Conservation (phyloP, 2,329 filamentous ascomycete species). For the Cadophora malorum region DNA sequence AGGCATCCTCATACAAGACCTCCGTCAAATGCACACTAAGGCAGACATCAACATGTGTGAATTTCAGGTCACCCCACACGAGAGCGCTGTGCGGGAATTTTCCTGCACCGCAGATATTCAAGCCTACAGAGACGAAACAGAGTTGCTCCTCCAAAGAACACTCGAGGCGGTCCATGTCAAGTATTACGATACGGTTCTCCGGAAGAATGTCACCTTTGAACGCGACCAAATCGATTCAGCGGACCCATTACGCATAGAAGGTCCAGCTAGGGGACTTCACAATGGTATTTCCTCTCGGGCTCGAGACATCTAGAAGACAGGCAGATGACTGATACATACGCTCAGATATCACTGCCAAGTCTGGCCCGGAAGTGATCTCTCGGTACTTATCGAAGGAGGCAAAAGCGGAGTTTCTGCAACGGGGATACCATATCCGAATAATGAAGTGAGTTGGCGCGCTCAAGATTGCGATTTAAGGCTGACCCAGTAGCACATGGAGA, state of each 20-base stretch:
- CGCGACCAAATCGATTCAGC: constrained; percentile 18
- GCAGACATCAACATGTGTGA: constrained; percentile 21
- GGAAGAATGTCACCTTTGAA: constrained; percentile 30
- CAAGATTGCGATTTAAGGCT: no score
- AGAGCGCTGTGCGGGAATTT: no score
- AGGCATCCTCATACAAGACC: constrained; percentile 27
- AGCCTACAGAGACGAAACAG: constrained; percentile 28
- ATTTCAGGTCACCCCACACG: constrained; percentile 19
- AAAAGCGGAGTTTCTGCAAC: constrained; percentile 26
- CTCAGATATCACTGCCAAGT: constrained; percentile 33
- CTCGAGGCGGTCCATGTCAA: constrained; percentile 28
- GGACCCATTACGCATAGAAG: constrained; percentile 28
- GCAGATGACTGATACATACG: no score
- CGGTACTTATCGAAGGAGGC: constrained; percentile 26
- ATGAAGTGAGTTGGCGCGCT: constrained; percentile 39
- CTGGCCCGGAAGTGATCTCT: constrained; percentile 31
- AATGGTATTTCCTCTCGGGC: constrained; percentile 27
- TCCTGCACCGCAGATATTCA: constrained; percentile 16
- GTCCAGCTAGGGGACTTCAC: constrained; percentile 34
- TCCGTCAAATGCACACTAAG: constrained; percentile 13
- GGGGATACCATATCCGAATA: constrained; percentile 33
- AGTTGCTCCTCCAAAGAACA: constrained; percentile 26
- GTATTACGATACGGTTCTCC: constrained; percentile 30
- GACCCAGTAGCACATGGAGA: no score
- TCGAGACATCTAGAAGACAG: background rate